These are phyloP conservation scores for Hortiboletus rubellus DNA, from an alignment of 1,284 basidiomycete species.

Conservation along the genomic window DNA sequence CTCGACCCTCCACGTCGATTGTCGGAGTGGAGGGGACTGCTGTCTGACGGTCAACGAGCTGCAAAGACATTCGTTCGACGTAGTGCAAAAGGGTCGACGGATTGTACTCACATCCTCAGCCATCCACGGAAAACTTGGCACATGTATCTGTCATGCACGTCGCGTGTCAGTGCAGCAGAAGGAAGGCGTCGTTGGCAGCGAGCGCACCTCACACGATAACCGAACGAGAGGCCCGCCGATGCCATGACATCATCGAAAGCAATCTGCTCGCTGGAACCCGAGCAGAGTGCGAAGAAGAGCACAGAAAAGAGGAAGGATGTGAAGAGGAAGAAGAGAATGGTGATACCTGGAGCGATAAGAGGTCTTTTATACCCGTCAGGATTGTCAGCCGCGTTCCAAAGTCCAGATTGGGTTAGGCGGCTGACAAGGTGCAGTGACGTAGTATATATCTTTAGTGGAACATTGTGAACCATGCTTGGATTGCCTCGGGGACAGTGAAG, in stretches of 20 bases:
- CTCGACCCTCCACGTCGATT: conserved; percentile 2
- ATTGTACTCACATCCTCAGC: conserved; percentile 1
- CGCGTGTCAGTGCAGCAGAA: not conserved
- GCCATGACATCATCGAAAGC: conserved; percentile 1
- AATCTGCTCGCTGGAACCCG: not conserved
- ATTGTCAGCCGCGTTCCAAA: conserved; percentile 10
- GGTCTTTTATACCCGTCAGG: conserved; percentile 8
- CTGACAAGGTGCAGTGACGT: no score
- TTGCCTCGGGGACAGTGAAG: not conserved
- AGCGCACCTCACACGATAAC: not conserved
- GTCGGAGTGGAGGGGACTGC: not conserved
- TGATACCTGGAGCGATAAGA: not conserved
- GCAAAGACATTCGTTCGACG: not conserved
- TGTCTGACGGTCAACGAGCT: not conserved
- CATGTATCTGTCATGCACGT: not conserved
- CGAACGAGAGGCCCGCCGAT: not conserved
- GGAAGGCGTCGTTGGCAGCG: not conserved
- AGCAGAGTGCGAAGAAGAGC: conserved; percentile 5
- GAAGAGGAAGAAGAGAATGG: not conserved
- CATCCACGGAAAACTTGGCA: not conserved
- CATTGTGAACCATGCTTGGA: no score
- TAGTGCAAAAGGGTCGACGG: no score
- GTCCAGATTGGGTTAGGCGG: not conserved
- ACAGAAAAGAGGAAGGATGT: not conserved
- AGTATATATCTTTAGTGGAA: no score